Evolutionary conservation across 768 basidiomycete species (phyloP).

Genomic region (Hericium alpestre): DNA sequence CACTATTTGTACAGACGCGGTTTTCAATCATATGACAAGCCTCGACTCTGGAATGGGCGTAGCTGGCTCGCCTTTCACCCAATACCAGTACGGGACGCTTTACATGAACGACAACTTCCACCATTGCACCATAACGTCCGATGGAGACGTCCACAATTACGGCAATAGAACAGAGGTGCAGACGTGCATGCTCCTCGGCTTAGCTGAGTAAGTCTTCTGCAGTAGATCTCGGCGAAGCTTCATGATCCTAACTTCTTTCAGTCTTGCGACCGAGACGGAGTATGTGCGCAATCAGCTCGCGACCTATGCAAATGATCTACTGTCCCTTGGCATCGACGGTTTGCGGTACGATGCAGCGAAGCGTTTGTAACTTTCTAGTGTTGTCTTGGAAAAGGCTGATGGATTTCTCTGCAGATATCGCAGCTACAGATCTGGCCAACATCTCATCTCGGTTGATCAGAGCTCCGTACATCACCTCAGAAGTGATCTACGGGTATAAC

Average conservation of each 20-base stretch:
- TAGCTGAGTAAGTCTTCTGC: conserved; percentile 27
- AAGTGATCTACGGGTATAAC: conserved; percentile 37
- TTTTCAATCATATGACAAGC: conserved; percentile 62
- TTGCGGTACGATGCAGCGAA: conserved; percentile 57
- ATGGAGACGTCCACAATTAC: conserved; percentile 50
- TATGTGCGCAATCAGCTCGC: conserved; percentile 47
- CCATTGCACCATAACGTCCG: conserved; percentile 45
- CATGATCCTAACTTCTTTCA: conserved; percentile 11
- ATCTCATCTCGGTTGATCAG: conserved; percentile 35
- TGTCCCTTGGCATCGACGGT: conserved; percentile 54
- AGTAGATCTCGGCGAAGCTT: background rate
- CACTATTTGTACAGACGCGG: conserved; percentile 25
- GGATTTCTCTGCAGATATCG: conserved; percentile 36
- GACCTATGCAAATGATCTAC: conserved; percentile 46
- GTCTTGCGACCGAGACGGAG: conserved; percentile 53
- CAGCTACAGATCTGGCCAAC: conserved; percentile 40
- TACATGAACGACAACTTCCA: conserved; percentile 41
- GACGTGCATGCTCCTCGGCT: conserved; percentile 27
- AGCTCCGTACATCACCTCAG: conserved; percentile 52
- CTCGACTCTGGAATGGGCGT: conserved; percentile 19
- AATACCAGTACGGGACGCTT: conserved; percentile 30
- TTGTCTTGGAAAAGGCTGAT: background rate
- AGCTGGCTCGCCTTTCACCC: conserved; percentile 27
- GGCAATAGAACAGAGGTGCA: conserved; percentile 39
- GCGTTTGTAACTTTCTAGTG: conserved; percentile 25